Conservation (phyloP, 768 basidiomycete species). For the Podaxis rugospora region DNA sequence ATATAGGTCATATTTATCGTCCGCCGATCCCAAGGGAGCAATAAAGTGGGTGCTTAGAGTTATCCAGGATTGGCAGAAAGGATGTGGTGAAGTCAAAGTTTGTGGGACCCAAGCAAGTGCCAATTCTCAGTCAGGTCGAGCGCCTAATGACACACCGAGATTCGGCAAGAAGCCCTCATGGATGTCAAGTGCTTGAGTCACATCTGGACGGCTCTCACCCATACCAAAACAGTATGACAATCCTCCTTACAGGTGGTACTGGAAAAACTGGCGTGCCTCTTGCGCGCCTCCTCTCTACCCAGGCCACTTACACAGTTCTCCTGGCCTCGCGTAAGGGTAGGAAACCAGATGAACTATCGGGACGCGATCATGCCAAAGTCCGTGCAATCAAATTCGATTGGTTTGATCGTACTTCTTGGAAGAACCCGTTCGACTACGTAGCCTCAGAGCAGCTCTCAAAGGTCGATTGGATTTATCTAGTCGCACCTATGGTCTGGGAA, state of each 20-base stretch:
- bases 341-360: background rate
- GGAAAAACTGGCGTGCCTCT: constrained; percentile 26
- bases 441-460: background rate
- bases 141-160: too few relatives aligned
- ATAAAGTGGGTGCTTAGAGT: too few relatives aligned
- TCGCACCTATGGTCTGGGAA: constrained; percentile 17
- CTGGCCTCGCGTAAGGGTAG: constrained; percentile 25
- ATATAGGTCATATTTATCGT: too few relatives aligned
- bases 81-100: too few relatives aligned
- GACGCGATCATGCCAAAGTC: constrained; percentile 12
- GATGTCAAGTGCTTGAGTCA: too few relatives aligned
- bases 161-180: too few relatives aligned
- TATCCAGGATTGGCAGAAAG: too few relatives aligned
- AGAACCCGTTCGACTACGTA: constrained; percentile 6
- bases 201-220: background rate
- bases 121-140: too few relatives aligned
- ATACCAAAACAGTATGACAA: constrained; percentile 23
- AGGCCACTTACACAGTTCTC: constrained; percentile 21
- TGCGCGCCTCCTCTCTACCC: constrained; percentile 20
- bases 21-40: too few relatives aligned
- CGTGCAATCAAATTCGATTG: constrained; percentile 31
- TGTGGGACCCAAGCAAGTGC: too few relatives aligned
- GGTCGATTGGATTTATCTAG: constrained; percentile 28
- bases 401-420: constrained; percentile 23
- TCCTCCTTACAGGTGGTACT: constrained; percentile 32